Base-by-base conservation (phyloP, 1,284 basidiomycete genomes). In the Pseudozyma sp. region DNA sequence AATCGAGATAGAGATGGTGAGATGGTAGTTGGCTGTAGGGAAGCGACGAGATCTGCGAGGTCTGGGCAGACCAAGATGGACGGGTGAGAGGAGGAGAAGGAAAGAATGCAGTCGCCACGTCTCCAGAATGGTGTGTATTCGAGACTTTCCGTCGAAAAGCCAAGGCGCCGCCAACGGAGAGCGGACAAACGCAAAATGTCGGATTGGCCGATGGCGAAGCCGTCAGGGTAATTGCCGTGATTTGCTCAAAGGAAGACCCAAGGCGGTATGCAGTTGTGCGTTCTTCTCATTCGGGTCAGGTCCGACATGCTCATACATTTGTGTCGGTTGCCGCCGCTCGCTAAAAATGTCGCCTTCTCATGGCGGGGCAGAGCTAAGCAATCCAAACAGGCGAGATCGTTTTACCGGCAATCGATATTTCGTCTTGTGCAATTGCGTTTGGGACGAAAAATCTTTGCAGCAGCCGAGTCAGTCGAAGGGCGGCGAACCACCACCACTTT, bases 191-290 rank as follows among this genome's bases (percentile, higher is more conserved):
- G 58, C 53, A 44, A 29, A n/a, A 1, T 3, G 33, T 53, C 40
- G 65, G 65, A 68, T 68, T 68, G 58, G 58, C 58, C 58, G 58
- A 58, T 17, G 56, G n/a, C 7, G 43, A 44, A n/a, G 40, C 40
- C 13, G 40, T 13, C 11, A 19, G 17, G 17, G n/a, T 17, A 19
- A 35, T 4, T 13, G 31, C 29, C 13, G 10, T 13, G 33, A 10
- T 34, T 17, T 17, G 50, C n/a, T 39, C 43, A 34, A 40, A 35
- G 29, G 31, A 46, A 16, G 45, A 29, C 29, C 7, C 24, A 24
- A 24, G 24, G 24, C 24, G 24, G 24, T 24, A 24, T 24, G 24
- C 24, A 24, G 24, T 1, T 33, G 5, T 35, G n/a, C 2, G 7
- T 16, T 34, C 46, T 48, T 48, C 31, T 48, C 46, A 33, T 9